Conservation (phyloP, 1,284 basidiomycete genomes). For the Tilletia setariae region DNA sequence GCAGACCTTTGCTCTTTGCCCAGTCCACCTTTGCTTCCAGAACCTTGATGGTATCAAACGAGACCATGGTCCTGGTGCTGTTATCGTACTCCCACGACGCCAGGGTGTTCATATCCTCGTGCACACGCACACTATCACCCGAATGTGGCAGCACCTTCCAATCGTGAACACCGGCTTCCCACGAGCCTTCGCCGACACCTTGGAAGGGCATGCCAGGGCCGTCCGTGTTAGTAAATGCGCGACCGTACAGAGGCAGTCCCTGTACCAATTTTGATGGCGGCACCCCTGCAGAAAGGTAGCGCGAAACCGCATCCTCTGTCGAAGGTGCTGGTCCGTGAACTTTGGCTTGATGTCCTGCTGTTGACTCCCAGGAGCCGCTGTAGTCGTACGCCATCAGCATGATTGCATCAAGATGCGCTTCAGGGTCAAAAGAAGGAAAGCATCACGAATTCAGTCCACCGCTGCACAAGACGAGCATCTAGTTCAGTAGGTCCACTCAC, state of each 20-base stretch:
- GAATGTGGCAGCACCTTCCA: conserved; percentile 64
- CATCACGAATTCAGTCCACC: background rate
- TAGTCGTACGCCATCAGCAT: conserved; percentile 75
- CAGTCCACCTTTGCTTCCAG: conserved; percentile 70
- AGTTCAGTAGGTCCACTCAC: conserved; percentile 17
- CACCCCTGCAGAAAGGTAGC: conserved; percentile 69
- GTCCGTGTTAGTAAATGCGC: conserved; percentile 72
- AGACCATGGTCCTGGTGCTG: conserved; percentile 69
- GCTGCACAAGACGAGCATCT: background rate
- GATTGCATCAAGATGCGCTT: conserved; percentile 69
- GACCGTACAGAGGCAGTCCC: conserved; percentile 64
- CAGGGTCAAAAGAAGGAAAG: background rate
- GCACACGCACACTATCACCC: background rate
- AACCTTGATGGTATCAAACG: conserved; percentile 71
- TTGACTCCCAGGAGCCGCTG: conserved; percentile 63
- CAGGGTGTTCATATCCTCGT: conserved; percentile 62
- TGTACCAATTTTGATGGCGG: conserved; percentile 71
- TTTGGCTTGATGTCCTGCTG: conserved; percentile 72
- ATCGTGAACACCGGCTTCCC: conserved; percentile 61
- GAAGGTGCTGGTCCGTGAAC: conserved; percentile 61
- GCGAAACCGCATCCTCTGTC: conserved; percentile 70
- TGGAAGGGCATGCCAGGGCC: conserved; percentile 73
- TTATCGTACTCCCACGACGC: conserved; percentile 73
- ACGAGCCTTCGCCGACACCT: conserved; percentile 72
- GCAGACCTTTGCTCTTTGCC: conserved; percentile 68